A percentile compares a stretch with the other conserved stretches of the same genome.
These are phyloP conservation scores for Hypomyces perniciosus DNA, from an alignment of 2,329 filamentous ascomycete species.

Conservation along the genomic window DNA sequence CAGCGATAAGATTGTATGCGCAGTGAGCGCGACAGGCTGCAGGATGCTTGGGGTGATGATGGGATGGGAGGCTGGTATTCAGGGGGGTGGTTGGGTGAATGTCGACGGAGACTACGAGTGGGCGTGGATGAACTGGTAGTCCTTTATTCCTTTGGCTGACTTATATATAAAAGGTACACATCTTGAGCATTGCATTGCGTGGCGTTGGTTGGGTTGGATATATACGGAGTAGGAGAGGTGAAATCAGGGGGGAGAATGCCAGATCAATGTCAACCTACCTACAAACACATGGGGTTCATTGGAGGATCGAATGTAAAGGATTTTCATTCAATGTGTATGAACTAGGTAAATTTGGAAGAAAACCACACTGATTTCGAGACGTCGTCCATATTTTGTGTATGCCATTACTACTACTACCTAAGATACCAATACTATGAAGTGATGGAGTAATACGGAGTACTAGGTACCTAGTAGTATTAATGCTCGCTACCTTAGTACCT, in stretches of 20 bases:
- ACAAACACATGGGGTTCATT: too few species aligned
- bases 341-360: neutral
- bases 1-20: constrained; percentile 69
- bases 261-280: too few species aligned
- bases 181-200: neutral
- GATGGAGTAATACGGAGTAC: too few species aligned
- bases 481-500: too few species aligned
- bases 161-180: neutral
- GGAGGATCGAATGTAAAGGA: neutral
- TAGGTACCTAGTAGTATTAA: too few species aligned
- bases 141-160: neutral
- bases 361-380: too few species aligned
- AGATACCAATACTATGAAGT: too few species aligned
- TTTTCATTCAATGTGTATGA: neutral
- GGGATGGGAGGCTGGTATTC: constrained; percentile 69
- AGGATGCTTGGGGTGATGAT: constrained; percentile 77
- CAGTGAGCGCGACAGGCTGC: constrained; percentile 67
- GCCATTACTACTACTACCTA: too few species aligned
- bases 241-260: too few species aligned
- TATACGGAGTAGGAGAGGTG: too few species aligned
- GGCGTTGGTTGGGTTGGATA: too few species aligned
- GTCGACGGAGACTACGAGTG: constrained; percentile 67
- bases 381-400: too few species aligned
- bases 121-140: constrained; percentile 40
- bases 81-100: constrained; percentile 62